Evolutionary conservation across 2,329 filamentous ascomycete species (phyloP).

Genomic region (Nigrospora sphaerica): DNA sequence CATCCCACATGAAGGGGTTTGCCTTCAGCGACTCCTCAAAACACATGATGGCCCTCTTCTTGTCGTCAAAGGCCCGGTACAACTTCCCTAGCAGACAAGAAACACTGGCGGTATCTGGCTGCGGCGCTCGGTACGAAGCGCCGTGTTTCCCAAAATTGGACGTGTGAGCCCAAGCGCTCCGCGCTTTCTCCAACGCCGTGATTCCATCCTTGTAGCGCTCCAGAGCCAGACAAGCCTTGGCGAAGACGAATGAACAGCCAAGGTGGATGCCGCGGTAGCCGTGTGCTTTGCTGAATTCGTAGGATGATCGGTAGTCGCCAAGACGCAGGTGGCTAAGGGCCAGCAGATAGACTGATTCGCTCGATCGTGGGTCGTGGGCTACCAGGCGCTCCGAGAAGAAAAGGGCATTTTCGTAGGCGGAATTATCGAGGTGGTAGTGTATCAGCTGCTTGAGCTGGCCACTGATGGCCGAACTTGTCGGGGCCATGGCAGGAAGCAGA

Average conservation of each 20-base stretch:
- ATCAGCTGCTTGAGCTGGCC: constrained; percentile 52
- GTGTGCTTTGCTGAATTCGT: constrained; percentile 68
- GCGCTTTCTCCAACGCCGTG: constrained; percentile 74
- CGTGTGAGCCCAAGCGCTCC: constrained; percentile 65
- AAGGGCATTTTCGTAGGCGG: constrained; percentile 79
- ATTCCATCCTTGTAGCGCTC: constrained; percentile 78
- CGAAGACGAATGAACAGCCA: constrained; percentile 86
- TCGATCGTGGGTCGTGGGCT: constrained; percentile 74
- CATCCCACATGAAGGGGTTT: constrained; percentile 98
- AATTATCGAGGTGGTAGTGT: constrained; percentile 77
- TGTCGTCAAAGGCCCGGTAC: constrained; percentile 74
- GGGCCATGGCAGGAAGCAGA: constrained; percentile 35
- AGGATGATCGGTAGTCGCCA: constrained; percentile 77
- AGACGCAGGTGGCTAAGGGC: constrained; percentile 79
- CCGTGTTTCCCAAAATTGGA: constrained; percentile 79
- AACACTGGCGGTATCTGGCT: constrained; percentile 80
- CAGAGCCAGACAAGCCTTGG: constrained; percentile 76
- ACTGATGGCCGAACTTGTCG: constrained; percentile 40
- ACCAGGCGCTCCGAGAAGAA: constrained; percentile 86
- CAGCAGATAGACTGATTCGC: constrained; percentile 76
- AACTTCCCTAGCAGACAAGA: constrained; percentile 81
- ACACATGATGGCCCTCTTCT: constrained; percentile 74
- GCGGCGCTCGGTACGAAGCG: constrained; percentile 63
- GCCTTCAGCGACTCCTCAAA: constrained; percentile 84
- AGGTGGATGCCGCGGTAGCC: constrained; percentile 68